phyloP scores from a whole-genome alignment of 768 basidiomycete genomes.

The Sistotremastrum suecicum region DNA sequence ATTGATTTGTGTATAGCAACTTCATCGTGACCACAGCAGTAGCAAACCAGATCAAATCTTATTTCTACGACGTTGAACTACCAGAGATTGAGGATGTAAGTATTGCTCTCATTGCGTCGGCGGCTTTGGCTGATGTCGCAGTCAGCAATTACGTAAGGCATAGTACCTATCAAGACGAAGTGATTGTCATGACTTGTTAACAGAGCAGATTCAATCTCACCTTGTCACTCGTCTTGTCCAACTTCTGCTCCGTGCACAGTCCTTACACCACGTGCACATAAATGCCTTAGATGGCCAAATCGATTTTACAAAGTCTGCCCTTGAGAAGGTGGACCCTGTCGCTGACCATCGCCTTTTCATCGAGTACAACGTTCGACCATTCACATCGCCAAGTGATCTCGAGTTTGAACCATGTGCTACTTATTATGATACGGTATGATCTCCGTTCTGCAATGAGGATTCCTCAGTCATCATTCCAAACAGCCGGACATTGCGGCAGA shows the following conservation, averaged over 20 bases:
- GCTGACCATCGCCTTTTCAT: conserved; percentile 63
- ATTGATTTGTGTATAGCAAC: conserved; percentile 24
- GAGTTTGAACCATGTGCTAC: conserved; percentile 58
- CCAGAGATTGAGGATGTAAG: conserved; percentile 61
- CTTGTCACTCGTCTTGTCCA: conserved; percentile 41
- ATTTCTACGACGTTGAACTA: conserved; percentile 58
- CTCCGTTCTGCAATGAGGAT: not conserved
- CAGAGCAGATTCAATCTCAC: conserved; percentile 59
- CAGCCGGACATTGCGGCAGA: conserved; percentile 55
- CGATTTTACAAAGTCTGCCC: conserved; percentile 28
- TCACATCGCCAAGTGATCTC: conserved; percentile 53
- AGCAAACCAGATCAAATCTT: conserved; percentile 54
- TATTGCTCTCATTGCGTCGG: conserved; percentile 7
- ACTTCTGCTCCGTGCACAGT: conserved; percentile 45
- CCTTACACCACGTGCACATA: conserved; percentile 43
- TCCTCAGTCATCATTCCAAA: not conserved
- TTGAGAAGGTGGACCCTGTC: conserved; percentile 37
- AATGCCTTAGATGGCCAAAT: conserved; percentile 41
- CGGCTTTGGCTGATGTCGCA: conserved; percentile 6
- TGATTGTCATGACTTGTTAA: conserved; percentile 1
- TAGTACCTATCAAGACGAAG: not conserved
- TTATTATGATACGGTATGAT: conserved; percentile 62
- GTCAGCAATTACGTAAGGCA: conserved; percentile 56
- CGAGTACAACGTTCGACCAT: conserved; percentile 53
- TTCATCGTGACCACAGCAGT: conserved; percentile 60